These are phyloP conservation scores for Luzula sylvatica DNA, from an alignment of 176 grass and related monocot species.

Conservation along the genomic window DNA sequence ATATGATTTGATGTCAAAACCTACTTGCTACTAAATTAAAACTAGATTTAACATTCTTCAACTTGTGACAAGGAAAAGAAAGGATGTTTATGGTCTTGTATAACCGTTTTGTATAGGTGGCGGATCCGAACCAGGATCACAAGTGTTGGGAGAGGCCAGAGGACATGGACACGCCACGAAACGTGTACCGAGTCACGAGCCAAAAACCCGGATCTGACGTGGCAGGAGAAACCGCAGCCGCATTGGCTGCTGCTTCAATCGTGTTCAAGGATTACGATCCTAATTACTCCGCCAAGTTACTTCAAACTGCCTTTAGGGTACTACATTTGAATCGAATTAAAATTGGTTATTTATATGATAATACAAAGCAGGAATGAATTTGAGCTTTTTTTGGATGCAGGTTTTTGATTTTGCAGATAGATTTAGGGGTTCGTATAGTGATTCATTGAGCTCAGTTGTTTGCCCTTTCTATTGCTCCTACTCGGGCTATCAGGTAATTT, in stretches of 20 bases:
- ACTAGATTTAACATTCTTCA: neutral
- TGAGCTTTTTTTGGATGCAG: conserved; percentile 5
- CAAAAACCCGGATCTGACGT: conserved; percentile 28
- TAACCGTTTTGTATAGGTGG: conserved; percentile 2
- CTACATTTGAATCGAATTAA: neutral
- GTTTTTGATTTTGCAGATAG: conserved; percentile 28
- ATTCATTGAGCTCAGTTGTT: conserved; percentile 22
- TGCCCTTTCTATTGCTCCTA: conserved; percentile 45
- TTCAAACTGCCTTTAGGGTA: conserved; percentile 26
- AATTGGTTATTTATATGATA: no score
- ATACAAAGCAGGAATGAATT: no score
- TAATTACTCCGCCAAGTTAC: conserved; percentile 33
- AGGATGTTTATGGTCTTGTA: neutral
- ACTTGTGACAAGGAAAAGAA: neutral
- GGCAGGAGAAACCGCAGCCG: conserved; percentile 37
- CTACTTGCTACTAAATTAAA: neutral
- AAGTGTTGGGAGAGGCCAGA: conserved; percentile 32
- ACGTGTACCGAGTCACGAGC: conserved; percentile 24
- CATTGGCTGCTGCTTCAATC: conserved; percentile 25
- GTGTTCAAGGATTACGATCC: conserved; percentile 23
- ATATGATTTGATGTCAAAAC: neutral
- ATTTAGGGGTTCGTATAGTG: conserved; percentile 28
- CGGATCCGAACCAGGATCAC: conserved; percentile 22
- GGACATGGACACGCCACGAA: conserved; percentile 11
- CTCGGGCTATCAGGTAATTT: conserved; percentile 32